Percentiles rank a stretch among this genome's conserved stretches.
These are phyloP conservation scores for Curvularia verruculosa DNA, from an alignment of 2,329 filamentous ascomycete species.

Conservation along the genomic window DNA sequence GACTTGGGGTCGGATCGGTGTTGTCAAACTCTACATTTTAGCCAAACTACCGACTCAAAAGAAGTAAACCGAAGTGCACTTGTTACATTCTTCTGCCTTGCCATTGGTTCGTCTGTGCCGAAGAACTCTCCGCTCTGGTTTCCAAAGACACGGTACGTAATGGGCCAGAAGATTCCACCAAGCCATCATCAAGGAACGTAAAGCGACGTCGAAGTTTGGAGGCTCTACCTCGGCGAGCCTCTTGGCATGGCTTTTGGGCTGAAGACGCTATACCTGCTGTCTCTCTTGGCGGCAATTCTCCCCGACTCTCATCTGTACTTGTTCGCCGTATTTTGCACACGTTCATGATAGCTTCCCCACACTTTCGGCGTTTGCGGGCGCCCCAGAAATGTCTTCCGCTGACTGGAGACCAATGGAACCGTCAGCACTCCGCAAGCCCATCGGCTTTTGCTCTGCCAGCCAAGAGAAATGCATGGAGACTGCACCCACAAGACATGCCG, in stretches of 20 bases:
- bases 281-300: not conserved
- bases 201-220: slow-evolving; percentile 1
- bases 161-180: not conserved
- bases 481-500: slow-evolving; percentile 7
- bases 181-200: not conserved
- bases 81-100: not conserved
- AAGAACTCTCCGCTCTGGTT: not conserved
- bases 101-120: not conserved
- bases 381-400: not conserved
- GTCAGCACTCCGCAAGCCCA: slow-evolving; percentile 1
- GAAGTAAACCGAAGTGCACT: not conserved
- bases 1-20: not conserved
- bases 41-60: not conserved
- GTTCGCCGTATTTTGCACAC: slow-evolving; percentile 2
- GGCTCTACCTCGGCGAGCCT: slow-evolving; percentile 10
- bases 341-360: not conserved
- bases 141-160: not conserved
- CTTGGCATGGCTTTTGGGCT: not conserved
- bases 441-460: slow-evolving; percentile 6
- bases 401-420: not conserved
- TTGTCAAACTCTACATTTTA: not conserved
- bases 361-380: not conserved
- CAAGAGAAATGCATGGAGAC: slow-evolving; percentile 8
- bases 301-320: slow-evolving; percentile 3
- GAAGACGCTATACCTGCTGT: not conserved